phyloP scores from a whole-genome alignment of 441 rosid species.

The Adansonia madagascariensis region DNA sequence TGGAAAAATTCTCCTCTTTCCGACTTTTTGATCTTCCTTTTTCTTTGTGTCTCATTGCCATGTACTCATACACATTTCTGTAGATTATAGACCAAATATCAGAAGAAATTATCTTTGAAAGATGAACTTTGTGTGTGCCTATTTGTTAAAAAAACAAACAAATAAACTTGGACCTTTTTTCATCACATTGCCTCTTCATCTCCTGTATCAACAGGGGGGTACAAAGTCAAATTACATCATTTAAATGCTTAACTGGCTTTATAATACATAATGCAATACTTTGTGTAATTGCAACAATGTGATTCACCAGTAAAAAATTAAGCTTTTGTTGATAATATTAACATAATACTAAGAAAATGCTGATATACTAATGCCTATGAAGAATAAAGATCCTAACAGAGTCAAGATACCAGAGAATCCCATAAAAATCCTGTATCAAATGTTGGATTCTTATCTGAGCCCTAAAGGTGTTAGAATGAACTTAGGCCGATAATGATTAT shows the following conservation, averaged over 20 bases:
- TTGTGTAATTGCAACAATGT: conserved; percentile 8
- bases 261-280: not conserved
- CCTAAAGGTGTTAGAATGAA: conserved; percentile 2
- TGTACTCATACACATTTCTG: conserved; percentile 59
- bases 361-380: not conserved
- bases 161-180: conserved; percentile 55
- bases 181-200: conserved; percentile 76
- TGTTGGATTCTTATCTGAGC: not conserved
- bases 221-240: conserved; percentile 22
- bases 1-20: conserved; percentile 61
- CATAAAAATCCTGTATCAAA: not conserved
- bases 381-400: not conserved
- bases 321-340: conserved; percentile 13
- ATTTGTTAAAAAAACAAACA: not conserved
- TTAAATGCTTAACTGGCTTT: conserved; percentile 21
- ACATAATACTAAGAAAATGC: conserved; percentile 12
- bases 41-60: conserved; percentile 53
- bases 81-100: conserved; percentile 29
- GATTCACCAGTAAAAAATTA: conserved; percentile 14
- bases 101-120: conserved; percentile 22
- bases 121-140: conserved; percentile 22
- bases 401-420: not conserved
- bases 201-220: conserved; percentile 53
- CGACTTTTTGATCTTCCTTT: conserved; percentile 62
- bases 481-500: not conserved